Conservation (phyloP, 768 basidiomycete species). For the Boletus subcaerulescens region DNA sequence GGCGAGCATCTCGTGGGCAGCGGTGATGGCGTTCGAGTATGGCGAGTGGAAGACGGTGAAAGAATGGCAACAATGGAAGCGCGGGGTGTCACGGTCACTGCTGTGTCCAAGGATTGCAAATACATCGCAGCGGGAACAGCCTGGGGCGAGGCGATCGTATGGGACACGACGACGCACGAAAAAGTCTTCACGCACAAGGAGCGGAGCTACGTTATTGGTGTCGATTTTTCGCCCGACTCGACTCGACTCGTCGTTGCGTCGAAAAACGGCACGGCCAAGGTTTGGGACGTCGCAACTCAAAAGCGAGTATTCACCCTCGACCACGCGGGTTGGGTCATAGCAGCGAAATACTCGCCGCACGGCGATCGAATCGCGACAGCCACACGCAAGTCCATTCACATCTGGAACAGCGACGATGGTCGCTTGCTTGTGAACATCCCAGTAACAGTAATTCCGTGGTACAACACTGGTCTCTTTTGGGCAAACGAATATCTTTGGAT, state of each 20-base stretch:
- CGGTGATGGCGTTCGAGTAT: neutral
- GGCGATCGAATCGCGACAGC: neutral
- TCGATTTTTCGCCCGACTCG: neutral
- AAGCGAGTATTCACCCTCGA: neutral
- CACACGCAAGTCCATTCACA: neutral
- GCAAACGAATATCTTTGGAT: neutral
- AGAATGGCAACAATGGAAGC: neutral
- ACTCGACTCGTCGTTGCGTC: neutral
- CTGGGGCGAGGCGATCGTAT: neutral
- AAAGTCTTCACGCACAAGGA: neutral
- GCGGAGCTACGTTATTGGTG: neutral
- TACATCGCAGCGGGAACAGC: neutral
- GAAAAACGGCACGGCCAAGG: neutral
- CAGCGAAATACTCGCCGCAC: neutral
- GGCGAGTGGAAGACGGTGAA: neutral
- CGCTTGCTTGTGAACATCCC: neutral
- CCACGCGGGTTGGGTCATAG: neutral
- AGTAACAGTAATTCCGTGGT: neutral
- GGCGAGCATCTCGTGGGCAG: neutral
- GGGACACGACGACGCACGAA: neutral
- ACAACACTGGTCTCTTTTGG: neutral
- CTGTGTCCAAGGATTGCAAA: conserved; percentile 1
- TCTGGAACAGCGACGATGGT: neutral
- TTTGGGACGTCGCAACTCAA: neutral
- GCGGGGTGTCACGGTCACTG: neutral